phyloP scores from a whole-genome alignment of 2,329 filamentous ascomycete genomes.

The Claviceps citrina region DNA sequence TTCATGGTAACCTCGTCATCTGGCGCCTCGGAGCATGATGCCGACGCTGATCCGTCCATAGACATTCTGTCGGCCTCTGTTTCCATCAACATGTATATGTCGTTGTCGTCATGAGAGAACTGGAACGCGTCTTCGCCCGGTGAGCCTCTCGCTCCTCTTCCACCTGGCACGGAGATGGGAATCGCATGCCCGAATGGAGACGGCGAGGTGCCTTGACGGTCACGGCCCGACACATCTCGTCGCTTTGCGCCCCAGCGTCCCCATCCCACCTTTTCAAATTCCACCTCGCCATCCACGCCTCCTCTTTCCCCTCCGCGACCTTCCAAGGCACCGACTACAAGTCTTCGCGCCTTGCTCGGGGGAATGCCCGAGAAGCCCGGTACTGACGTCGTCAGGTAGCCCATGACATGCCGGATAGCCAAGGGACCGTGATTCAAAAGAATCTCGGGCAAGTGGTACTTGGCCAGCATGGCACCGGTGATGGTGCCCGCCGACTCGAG shows the following conservation, averaged over 20 bases:
- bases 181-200: slow-evolving; percentile 35
- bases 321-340: slow-evolving; percentile 87
- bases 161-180: slow-evolving; percentile 34
- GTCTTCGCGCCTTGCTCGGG: slow-evolving; percentile 72
- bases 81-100: slow-evolving; percentile 56
- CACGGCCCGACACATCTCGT: slow-evolving; percentile 44
- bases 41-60: slow-evolving; percentile 51
- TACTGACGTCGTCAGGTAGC: slow-evolving; percentile 81
- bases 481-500: slow-evolving; percentile 68
- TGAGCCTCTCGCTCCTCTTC: slow-evolving; percentile 34
- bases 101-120: slow-evolving; percentile 57
- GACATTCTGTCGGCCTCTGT: slow-evolving; percentile 95
- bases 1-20: slow-evolving; percentile 50
- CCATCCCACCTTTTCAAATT: slow-evolving; percentile 95
- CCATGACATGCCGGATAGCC: slow-evolving; percentile 90
- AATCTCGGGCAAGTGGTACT: slow-evolving; percentile 79
- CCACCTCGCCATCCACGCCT: slow-evolving; percentile 52
- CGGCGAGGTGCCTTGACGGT: slow-evolving; percentile 26
- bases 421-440: slow-evolving; percentile 77
- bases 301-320: slow-evolving; percentile 52
- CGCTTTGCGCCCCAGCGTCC: slow-evolving; percentile 82
- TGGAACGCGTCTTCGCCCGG: slow-evolving; percentile 57
- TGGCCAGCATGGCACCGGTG: slow-evolving; percentile 71
- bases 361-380: slow-evolving; percentile 84
- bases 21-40: slow-evolving; percentile 61